Percentiles rank a stretch among this genome's conserved stretches.
Conservation (phyloP, 2,329 filamentous ascomycete species). For the Beauveria australis region DNA sequence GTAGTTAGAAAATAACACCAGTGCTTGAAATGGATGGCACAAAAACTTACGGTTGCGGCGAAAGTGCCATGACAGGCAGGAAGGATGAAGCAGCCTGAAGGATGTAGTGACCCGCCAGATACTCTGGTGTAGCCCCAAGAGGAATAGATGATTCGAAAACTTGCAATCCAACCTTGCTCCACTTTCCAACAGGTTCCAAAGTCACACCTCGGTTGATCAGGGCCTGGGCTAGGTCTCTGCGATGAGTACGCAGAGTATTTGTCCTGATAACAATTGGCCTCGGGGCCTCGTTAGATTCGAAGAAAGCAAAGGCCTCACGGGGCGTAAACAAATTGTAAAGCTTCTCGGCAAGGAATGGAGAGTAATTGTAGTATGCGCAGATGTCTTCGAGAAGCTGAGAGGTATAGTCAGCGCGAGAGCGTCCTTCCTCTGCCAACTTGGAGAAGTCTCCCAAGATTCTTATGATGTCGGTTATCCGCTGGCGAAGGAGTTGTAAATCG, state of each 20-base stretch:
- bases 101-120: slow-evolving; percentile 95
- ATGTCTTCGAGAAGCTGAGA: slow-evolving; percentile 82
- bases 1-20: not conserved
- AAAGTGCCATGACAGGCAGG: slow-evolving; percentile 93
- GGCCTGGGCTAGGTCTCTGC: slow-evolving; percentile 77
- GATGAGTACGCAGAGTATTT: slow-evolving; percentile 77
- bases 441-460: slow-evolving; percentile 85
- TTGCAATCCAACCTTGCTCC: slow-evolving; percentile 96
- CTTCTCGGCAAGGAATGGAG: slow-evolving; percentile 89
- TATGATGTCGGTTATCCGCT: slow-evolving; percentile 85
- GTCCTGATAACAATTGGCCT: slow-evolving; percentile 93
- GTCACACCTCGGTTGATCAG: slow-evolving; percentile 95
- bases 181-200: slow-evolving; percentile 93
- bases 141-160: slow-evolving; percentile 84
- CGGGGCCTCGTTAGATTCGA: slow-evolving; percentile 95
- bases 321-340: slow-evolving; percentile 87
- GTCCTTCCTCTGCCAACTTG: slow-evolving; percentile 68
- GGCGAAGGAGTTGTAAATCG: slow-evolving; percentile 80
- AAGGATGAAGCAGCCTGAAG: slow-evolving; percentile 95
- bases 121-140: slow-evolving; percentile 91
- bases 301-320: slow-evolving; percentile 92
- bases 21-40: not conserved
- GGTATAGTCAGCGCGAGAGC: slow-evolving; percentile 83
- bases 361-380: slow-evolving; percentile 95
- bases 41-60: slow-evolving; percentile 66